These are phyloP conservation scores for Danielia oregonensis DNA, from an alignment of 805 yeast genomes.

Conservation along the genomic window DNA sequence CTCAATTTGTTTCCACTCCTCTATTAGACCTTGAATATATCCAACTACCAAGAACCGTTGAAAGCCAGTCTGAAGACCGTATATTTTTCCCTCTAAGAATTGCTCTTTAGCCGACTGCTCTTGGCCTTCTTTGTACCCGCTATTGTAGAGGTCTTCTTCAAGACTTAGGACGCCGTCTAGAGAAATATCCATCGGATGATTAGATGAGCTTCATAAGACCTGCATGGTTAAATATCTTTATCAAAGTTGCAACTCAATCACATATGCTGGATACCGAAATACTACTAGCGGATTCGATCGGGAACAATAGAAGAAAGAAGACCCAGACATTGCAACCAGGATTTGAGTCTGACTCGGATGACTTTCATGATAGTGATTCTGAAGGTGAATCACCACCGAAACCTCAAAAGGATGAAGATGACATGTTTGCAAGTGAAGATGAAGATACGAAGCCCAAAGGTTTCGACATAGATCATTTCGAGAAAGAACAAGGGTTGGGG, in stretches of 20 bases:
- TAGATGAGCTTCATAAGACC: too few species aligned
- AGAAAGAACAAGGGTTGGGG: slow-evolving; percentile 22
- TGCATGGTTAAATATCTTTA: too few species aligned
- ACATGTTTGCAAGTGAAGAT: slow-evolving; percentile 38
- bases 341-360: slow-evolving; percentile 17
- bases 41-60: slow-evolving; percentile 72
- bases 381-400: neutral
- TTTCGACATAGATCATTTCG: slow-evolving; percentile 18
- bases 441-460: slow-evolving; percentile 9
- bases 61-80: slow-evolving; percentile 76
- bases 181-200: slow-evolving; percentile 30
- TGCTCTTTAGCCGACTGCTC: slow-evolving; percentile 58
- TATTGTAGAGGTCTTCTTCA: slow-evolving; percentile 58
- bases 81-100: slow-evolving; percentile 72
- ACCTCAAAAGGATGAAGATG: slow-evolving; percentile 23
- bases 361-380: slow-evolving; percentile 5
- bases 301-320: too few species aligned
- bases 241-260: too few species aligned
- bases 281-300: too few species aligned
- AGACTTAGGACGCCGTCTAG: slow-evolving; percentile 49
- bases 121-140: slow-evolving; percentile 72
- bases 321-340: slow-evolving; percentile 6
- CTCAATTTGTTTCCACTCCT: slow-evolving; percentile 27
- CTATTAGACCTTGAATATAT: slow-evolving; percentile 51
- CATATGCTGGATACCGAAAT: neutral